phyloP scores from a whole-genome alignment of 2,329 filamentous ascomycete species.

The Fusarium coicis region DNA sequence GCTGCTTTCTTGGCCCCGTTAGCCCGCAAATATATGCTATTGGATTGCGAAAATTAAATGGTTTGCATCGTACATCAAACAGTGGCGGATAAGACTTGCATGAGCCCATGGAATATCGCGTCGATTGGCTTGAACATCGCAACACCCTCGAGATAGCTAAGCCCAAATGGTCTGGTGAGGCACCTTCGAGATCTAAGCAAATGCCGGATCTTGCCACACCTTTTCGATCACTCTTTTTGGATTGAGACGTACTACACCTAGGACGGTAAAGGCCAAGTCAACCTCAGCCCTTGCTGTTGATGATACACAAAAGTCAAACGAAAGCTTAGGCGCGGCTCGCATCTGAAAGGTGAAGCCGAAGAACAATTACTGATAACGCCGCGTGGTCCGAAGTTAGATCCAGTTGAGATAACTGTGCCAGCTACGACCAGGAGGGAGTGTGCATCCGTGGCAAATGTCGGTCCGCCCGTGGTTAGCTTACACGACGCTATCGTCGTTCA shows the following conservation, averaged over 20 bases:
- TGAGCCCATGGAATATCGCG: background rate
- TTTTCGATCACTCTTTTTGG: conserved; percentile 13
- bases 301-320: conserved; percentile 4
- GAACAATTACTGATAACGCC: conserved; percentile 1
- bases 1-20: conserved; percentile 12
- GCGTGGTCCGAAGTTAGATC: conserved; percentile 19
- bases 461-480: background rate
- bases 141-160: conserved; percentile 18
- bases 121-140: conserved; percentile 10
- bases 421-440: conserved; percentile 35
- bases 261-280: conserved; percentile 18
- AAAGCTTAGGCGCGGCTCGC: conserved; percentile 12
- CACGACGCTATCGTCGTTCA: conserved; percentile 23
- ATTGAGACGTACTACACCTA: conserved; percentile 12
- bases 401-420: conserved; percentile 1
- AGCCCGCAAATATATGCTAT: conserved; percentile 5
- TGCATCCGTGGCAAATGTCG: conserved; percentile 26
- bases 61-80: background rate
- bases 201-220: conserved; percentile 36
- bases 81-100: conserved; percentile 28
- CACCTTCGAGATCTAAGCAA: conserved; percentile 25
- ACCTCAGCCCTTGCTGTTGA: background rate
- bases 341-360: background rate
- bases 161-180: conserved; percentile 6
- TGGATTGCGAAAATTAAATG: conserved; percentile 8